Conservation (phyloP, 2,329 filamentous ascomycete genomes). For the Neonectria punicea region DNA sequence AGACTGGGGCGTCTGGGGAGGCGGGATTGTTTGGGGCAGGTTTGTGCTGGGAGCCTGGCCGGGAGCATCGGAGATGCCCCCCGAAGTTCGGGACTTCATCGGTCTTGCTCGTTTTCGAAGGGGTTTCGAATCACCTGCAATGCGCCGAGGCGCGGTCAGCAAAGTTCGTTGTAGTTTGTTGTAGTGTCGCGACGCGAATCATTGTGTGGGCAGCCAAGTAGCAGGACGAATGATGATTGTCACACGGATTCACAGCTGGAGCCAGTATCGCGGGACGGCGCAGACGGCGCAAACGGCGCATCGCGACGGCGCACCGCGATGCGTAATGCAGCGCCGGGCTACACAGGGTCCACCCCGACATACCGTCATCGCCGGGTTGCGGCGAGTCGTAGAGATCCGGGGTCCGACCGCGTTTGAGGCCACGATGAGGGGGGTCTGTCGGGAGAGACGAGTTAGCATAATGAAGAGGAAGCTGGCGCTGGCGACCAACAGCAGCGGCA, state of each 20-base stretch:
- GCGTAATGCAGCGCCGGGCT: slow-evolving; percentile 50
- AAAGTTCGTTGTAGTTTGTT: not conserved
- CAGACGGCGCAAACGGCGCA: slow-evolving; percentile 33
- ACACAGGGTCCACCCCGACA: slow-evolving; percentile 57
- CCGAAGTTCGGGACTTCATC: slow-evolving; percentile 67
- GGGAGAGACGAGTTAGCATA: slow-evolving; percentile 41
- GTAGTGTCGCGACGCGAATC: slow-evolving; percentile 8
- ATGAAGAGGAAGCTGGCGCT: slow-evolving; percentile 17
- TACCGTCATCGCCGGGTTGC: slow-evolving; percentile 76
- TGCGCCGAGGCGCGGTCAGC: slow-evolving; percentile 45
- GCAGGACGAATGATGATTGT: slow-evolving; percentile 46
- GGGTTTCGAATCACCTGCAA: slow-evolving; percentile 60
- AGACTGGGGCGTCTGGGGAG: slow-evolving; percentile 67
- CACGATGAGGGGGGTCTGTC: slow-evolving; percentile 68
- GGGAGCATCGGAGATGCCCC: slow-evolving; percentile 66
- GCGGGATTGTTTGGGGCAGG: slow-evolving; percentile 52
- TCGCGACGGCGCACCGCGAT: slow-evolving; percentile 40
- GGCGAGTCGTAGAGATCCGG: slow-evolving; percentile 69
- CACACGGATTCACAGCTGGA: slow-evolving; percentile 40
- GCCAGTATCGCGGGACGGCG: slow-evolving; percentile 28
- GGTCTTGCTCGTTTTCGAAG: slow-evolving; percentile 68
- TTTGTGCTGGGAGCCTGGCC: slow-evolving; percentile 61
- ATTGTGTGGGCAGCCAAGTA: slow-evolving; percentile 39
- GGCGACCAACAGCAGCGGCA: slow-evolving; percentile 6
- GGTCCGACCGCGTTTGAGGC: slow-evolving; percentile 83